Evolutionary conservation across 371 early-diverging fungal species (phyloP), one percentile per base, ranked within the genome.

Genomic region (Syncephalastrum sp.): DNA sequence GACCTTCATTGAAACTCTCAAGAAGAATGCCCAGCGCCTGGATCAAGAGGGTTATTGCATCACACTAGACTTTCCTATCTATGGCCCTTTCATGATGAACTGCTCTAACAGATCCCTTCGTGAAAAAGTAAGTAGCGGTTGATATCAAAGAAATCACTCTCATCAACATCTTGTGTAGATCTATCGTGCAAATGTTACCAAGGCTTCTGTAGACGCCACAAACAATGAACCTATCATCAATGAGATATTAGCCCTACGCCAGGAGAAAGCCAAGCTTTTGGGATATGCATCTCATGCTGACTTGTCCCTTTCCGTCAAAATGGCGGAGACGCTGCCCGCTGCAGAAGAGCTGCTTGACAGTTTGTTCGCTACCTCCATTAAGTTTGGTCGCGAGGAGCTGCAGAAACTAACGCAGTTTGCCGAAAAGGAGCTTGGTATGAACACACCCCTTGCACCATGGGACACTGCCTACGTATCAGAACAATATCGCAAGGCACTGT

Each of bases 21-120:
- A 78, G 17, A 73, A 75, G 25, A 70, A 84, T 51, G 84, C 82
- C 12, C 70, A 79, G 53, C 54, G 63, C 2, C 59, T 79, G 33
- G 61, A 74, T 59, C 71, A 73, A 14, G 83, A 82, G 5, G 82
- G 80, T 4, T 87, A 83, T 61, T 80, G 80, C 25, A 77, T 85
- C 13, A 87, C 87, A 1, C 53, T 87, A 50, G 87, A 87, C 57
- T 74, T 63, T 17, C 84, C 87, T 5, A 79, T 81, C 29, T 77
- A 74, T 52, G 79, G 78, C 1, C 85, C 87, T 3, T 84, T 87
- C 42, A 82, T 87, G 79, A 84, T 79, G 82, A 83, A 80, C 64
- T 83, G 84, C 63, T 71, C 62, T 27, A 85, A 84, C 59, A 69
- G 85, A 21, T 70, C 61, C 6, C 72, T 87, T 3, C 81, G 87